Percentiles rank a stretch among this genome's conserved stretches.
Evolutionary conservation across 345 rosid genomes (phyloP).

Genomic region (Abelmoschus esculentus): DNA sequence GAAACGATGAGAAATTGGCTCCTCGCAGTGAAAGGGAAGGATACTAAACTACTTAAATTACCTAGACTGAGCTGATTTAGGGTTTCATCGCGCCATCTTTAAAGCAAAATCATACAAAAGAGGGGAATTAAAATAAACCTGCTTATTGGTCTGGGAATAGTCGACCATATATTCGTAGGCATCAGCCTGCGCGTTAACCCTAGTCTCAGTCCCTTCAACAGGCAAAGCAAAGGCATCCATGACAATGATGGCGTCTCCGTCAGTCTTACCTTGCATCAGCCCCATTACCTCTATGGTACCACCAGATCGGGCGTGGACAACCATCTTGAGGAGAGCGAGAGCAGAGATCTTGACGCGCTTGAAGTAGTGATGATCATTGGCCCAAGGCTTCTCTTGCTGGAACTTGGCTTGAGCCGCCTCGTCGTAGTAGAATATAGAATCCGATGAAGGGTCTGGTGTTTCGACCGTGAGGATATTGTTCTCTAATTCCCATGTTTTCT

Average conservation of each 20-base stretch:
- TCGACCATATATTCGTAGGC: conserved; percentile 99
- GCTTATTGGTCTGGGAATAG: conserved; percentile 91
- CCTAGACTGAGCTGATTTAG: not conserved
- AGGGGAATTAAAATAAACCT: conserved; percentile 32
- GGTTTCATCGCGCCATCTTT: not conserved
- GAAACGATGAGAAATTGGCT: not conserved
- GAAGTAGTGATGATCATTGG: conserved; percentile 87
- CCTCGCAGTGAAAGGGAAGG: not conserved
- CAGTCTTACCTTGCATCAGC: conserved; percentile 97
- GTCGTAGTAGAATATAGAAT: conserved; percentile 59
- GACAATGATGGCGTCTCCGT: conserved; percentile 89
- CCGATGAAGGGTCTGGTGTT: no score
- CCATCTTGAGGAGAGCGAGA: conserved; percentile 97
- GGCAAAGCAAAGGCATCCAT: conserved; percentile 99
- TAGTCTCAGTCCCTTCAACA: conserved; percentile 97
- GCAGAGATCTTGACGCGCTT: conserved; percentile 97
- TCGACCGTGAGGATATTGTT: conserved; percentile 32
- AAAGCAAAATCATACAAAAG: not conserved
- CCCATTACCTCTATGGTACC: conserved; percentile 99
- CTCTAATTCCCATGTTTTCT: conserved; percentile 97
- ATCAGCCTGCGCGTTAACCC: conserved; percentile 99
- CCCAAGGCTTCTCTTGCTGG: conserved; percentile 95
- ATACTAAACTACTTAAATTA: not conserved
- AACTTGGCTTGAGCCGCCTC: conserved; percentile 54
- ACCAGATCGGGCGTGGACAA: conserved; percentile 99